Conservation (phyloP, 2,329 filamentous ascomycete species). For the Fusarium chlamydosporum region DNA sequence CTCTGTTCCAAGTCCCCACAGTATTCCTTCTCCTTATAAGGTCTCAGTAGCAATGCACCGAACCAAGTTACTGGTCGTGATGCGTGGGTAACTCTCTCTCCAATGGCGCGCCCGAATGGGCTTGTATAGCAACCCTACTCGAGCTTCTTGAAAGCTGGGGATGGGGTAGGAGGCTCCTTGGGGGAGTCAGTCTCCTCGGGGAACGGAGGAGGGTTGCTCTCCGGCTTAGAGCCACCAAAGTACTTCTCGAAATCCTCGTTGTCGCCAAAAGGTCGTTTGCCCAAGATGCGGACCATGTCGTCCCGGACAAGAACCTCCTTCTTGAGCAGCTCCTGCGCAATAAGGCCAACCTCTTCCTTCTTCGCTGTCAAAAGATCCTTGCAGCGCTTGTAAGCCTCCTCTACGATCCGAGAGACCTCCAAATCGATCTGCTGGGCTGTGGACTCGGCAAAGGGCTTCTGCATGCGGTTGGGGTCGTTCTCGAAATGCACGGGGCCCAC, state of each 20-base stretch:
- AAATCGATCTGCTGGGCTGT: slow-evolving; percentile 92
- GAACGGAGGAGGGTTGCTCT: slow-evolving; percentile 71
- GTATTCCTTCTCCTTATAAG: slow-evolving; percentile 36
- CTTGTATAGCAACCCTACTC: slow-evolving; percentile 38
- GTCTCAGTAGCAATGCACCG: slow-evolving; percentile 1
- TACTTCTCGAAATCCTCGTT: slow-evolving; percentile 92
- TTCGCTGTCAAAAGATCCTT: slow-evolving; percentile 84
- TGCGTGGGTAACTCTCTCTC: slow-evolving; percentile 1
- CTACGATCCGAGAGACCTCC: slow-evolving; percentile 92
- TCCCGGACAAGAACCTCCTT: slow-evolving; percentile 95
- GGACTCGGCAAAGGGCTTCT: slow-evolving; percentile 96
- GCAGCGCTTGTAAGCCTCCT: slow-evolving; percentile 93
- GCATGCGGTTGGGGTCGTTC: slow-evolving; percentile 82
- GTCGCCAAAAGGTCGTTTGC: slow-evolving; percentile 86
- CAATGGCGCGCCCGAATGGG: slow-evolving; percentile 13
- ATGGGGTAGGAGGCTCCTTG: slow-evolving; percentile 55
- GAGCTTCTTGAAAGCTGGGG: slow-evolving; percentile 57
- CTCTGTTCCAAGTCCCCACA: slow-evolving; percentile 40
- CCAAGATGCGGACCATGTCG: slow-evolving; percentile 90
- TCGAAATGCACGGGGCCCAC: slow-evolving; percentile 94
- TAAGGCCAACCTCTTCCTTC: slow-evolving; percentile 87
- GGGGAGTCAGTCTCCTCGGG: slow-evolving; percentile 61
- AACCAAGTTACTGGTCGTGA: slow-evolving; percentile 6
- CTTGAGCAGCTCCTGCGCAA: slow-evolving; percentile 91
- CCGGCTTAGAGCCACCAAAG: slow-evolving; percentile 75